Evolutionary conservation across 2,329 filamentous ascomycete genomes (phyloP), one percentile per base, ranked within the genome.

Genomic region (Beauveria sp.): DNA sequence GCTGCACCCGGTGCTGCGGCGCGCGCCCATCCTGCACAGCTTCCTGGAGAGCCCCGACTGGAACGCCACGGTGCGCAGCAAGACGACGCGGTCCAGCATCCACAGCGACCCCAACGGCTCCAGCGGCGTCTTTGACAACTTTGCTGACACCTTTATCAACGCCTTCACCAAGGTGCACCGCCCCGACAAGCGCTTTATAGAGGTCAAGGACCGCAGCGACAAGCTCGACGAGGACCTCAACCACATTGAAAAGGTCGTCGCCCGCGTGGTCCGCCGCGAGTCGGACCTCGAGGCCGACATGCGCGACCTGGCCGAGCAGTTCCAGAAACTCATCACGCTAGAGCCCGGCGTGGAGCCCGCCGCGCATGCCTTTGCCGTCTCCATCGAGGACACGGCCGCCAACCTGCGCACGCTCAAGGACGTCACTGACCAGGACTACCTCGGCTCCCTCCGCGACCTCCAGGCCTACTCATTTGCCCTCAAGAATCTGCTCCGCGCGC

Each of bases 111-210:
- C 80, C 66, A 71, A 76, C 68, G 68, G 72, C 69, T 81, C 81
- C 28, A 82, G 83, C 14, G 88, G 92, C 45, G 91, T 98, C 49
- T 95, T 99, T 68, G 95, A 99, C 72, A 93, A 90, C 69, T 91
- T 98, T 71, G 91, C 95, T 46, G 95, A 99, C 73, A 96, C 90
- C 42, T 96, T 98, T 72, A 89, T 99, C 74, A 98, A 98, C 72
- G 93, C 92, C 45, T 99, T 99, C 71, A 93, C 90, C 53, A 99
- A 98, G 75, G 88, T 96, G 1, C 90, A 98, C 79, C 96, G 96
- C 74, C 90, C 93, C 7, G 95, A 99, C 75, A 89, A 90, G 68
- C 89, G 95, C 38, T 99, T 99, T 74, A 88, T 96, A 66, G 93
- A 98, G 72, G 93, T 98, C 64, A 88, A 88, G 69, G 95, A 98